Conservation (phyloP, 805 yeast species). For the Wickerhamiella occidentalis region DNA sequence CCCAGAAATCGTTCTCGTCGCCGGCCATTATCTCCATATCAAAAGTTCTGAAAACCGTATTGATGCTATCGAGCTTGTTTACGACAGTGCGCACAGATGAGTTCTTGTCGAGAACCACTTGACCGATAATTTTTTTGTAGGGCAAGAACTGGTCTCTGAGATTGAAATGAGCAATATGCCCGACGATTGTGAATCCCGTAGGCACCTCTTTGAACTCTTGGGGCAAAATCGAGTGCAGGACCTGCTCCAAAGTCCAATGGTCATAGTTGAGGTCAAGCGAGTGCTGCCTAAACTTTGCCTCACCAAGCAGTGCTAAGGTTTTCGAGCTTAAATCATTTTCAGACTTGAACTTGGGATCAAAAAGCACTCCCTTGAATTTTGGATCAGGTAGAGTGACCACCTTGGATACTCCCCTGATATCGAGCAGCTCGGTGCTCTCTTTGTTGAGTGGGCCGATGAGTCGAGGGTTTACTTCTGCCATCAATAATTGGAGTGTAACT, state of each 20-base stretch:
- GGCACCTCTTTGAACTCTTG: conserved; percentile 62
- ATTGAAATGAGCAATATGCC: conserved; percentile 91
- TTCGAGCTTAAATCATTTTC: conserved; percentile 31
- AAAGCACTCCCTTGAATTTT: conserved; percentile 42
- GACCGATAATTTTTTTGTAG: conserved; percentile 70
- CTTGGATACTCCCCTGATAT: conserved; percentile 58
- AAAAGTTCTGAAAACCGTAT: conserved; percentile 80
- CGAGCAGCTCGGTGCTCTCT: conserved; percentile 46
- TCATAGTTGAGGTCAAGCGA: conserved; percentile 50
- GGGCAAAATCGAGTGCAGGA: conserved; percentile 66
- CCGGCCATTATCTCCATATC: conserved; percentile 93
- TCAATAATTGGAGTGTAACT: conserved; percentile 46
- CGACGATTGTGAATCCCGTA: conserved; percentile 82
- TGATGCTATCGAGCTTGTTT: conserved; percentile 78
- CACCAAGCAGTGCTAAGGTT: conserved; percentile 37
- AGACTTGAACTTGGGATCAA: conserved; percentile 38
- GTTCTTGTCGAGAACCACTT: conserved; percentile 80
- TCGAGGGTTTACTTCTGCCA: conserved; percentile 56
- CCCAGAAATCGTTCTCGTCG: conserved; percentile 48
- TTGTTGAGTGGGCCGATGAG: conserved; percentile 50
- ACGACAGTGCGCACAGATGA: conserved; percentile 77
- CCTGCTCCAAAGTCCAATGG: conserved; percentile 85
- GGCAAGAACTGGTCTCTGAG: conserved; percentile 75
- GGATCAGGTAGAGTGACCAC: conserved; percentile 35
- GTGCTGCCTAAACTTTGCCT: conserved; percentile 42